Percentiles rank a stretch among this genome's conserved stretches.
Conservation (phyloP, 768 basidiomycete species). For the Psilocybe tampanensis region DNA sequence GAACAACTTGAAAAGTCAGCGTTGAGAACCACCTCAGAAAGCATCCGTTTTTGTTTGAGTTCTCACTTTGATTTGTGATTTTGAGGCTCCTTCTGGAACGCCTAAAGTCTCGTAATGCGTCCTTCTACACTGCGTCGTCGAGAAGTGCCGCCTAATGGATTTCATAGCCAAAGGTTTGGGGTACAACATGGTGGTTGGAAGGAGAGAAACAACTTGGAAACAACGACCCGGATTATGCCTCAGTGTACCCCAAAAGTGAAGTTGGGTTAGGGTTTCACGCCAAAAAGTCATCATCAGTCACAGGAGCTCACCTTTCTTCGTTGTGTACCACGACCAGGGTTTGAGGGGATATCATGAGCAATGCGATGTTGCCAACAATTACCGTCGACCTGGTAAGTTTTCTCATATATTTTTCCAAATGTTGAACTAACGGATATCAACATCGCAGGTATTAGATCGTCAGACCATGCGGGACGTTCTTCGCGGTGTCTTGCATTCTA, state of each 20-base stretch:
- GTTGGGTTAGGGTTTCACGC: constrained; percentile 8
- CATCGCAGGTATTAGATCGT: constrained; percentile 66
- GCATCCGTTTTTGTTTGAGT: not conserved
- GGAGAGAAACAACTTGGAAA: not conserved
- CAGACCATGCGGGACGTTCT: constrained; percentile 74
- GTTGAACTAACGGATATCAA: constrained; percentile 5
- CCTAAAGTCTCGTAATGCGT: constrained; percentile 23
- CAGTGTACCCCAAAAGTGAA: not conserved
- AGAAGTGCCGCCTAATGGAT: not conserved
- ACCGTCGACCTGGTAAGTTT: constrained; percentile 50
- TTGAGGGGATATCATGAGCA: not conserved
- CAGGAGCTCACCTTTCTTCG: not conserved
- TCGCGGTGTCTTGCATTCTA: constrained; percentile 75
- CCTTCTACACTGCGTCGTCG: constrained; percentile 10
- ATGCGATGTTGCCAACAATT: constrained; percentile 23
- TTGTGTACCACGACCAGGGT: not conserved
- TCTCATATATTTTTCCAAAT: not conserved
- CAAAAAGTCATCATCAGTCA: not conserved
- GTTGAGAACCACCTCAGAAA: not conserved
- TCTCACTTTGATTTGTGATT: constrained; percentile 23
- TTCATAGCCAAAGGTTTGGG: not conserved
- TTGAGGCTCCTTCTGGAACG: constrained; percentile 18
- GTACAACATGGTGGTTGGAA: not conserved
- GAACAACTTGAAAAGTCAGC: constrained; percentile 2
- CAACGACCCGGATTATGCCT: not conserved